These are phyloP conservation scores for Gamsiella multidivaricata DNA, from an alignment of 192 early-diverging fungal genomes.

Conservation along the genomic window DNA sequence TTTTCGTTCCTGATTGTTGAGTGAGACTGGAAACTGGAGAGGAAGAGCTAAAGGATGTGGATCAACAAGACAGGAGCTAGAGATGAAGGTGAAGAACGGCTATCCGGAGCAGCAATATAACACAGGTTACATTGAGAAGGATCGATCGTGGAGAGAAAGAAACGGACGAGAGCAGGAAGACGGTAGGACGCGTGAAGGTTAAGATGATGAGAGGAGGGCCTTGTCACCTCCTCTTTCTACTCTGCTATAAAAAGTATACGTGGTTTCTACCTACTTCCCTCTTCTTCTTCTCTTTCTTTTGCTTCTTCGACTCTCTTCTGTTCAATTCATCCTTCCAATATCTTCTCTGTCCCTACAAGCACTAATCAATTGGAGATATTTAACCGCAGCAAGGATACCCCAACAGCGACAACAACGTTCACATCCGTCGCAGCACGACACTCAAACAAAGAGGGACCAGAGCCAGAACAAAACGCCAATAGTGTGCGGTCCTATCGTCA, in stretches of 20 bases:
- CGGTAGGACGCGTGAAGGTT: background rate
- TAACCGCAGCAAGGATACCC: background rate
- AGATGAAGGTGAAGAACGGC: no score
- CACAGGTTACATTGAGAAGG: background rate
- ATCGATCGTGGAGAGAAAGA: background rate
- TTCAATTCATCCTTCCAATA: constrained; percentile 3
- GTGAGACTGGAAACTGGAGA: no score
- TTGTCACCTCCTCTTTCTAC: no score
- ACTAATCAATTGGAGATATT: background rate
- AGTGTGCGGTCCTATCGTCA: background rate
- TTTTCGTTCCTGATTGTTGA: no score
- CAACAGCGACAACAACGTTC: no score
- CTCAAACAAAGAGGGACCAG: no score
- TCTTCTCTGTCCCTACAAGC: constrained; percentile 1
- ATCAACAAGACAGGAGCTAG: no score
- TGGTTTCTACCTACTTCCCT: background rate
- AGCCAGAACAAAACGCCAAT: no score
- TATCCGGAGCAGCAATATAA: no score
- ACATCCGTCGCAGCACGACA: no score
- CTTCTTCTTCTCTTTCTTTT: background rate
- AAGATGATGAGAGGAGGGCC: background rate
- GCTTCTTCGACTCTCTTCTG: background rate
- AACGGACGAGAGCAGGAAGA: background rate
- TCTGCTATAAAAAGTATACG: no score
- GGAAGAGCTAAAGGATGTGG: no score